Evolutionary conservation across 225 moss, liverwort and hornwort genomes (phyloP), one percentile per base, ranked within the genome.

Genomic region (Physcomitrellopsis africana): DNA sequence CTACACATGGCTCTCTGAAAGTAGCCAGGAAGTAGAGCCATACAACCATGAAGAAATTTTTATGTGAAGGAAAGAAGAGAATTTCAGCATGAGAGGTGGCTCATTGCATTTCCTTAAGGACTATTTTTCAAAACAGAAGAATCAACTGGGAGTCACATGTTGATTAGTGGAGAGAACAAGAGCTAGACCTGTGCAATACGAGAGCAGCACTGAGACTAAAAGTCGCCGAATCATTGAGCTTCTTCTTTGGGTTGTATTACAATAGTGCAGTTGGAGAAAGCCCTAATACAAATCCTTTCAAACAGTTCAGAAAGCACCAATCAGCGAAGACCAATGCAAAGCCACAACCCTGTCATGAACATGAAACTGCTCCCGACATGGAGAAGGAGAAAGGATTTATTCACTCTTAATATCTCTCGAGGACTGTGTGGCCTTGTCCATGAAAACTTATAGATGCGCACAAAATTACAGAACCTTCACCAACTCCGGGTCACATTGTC

Each of bases 231-330:
- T 13, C 48, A 47, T 26, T 26, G 58, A 2, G 44, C 64, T 67
- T 59, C 24, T 75, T 51, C 32, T 58, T 18, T 44, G 54, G 11
- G 42, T 11, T 9, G 43, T 63, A 4, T 61, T 6, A 8, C 61
- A 42, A 60, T 44, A 66, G 55, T 75, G 76, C 74, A 67, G 70
- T 60, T 61, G 43, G 42, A 26, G 44, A 47, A 80, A 73, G 80
- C 70, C 80, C 84, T 81, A 84, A 84, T 54, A 75, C 59, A 69
- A 53, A 63, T 16, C 59, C 53, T 44, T 57, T 69, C n/a, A 20
- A 63, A 49, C 43, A 44, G 15, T 51, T 58, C 13, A 13, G 58
- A 58, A 58, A 13, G 4, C 56, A 68, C 45, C 60, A 51, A 22
- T 22, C 63, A 60, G 27, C 45, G 51, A 63, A 13, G 42, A 41